Evolutionary conservation across 202 grass and related monocot genomes (phyloP).

Genomic region (Alloteropsis angusta): DNA sequence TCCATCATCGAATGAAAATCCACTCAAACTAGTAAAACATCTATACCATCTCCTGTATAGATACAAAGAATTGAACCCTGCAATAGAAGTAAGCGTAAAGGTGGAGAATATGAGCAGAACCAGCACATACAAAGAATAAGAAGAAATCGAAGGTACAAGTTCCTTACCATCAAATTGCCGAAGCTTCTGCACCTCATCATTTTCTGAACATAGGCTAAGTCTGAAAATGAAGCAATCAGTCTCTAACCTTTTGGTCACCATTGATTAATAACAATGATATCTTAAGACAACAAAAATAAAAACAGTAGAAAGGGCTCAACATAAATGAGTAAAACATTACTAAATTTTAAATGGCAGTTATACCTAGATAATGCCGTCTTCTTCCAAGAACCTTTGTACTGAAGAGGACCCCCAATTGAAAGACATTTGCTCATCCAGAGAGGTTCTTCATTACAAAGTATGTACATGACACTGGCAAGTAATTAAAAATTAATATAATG

Average conservation of each 20-base stretch:
- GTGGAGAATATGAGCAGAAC: conserved; percentile 15
- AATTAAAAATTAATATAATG: conserved; percentile 4
- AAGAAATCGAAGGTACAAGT: conserved; percentile 8
- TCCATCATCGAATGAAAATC: conserved; percentile 67
- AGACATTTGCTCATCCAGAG: conserved; percentile 97
- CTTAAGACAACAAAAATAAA: neutral
- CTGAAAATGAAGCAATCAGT: conserved; percentile 43
- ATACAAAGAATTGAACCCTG: conserved; percentile 82
- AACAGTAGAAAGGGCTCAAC: neutral
- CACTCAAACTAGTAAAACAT: conserved; percentile 68
- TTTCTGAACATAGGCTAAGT: conserved; percentile 47
- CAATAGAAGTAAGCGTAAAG: conserved; percentile 17
- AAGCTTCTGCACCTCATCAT: conserved; percentile 35
- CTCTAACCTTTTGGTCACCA: neutral
- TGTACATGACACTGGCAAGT: conserved; percentile 78
- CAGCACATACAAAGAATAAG: neutral
- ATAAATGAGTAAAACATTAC: neutral
- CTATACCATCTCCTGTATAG: conserved; percentile 97
- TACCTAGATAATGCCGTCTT: conserved; percentile 64
- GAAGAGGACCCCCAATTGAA: conserved; percentile 61
- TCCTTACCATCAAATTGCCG: conserved; percentile 81
- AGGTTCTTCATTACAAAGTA: conserved; percentile 94
- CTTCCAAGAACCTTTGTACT: conserved; percentile 82
- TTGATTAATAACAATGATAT: neutral
- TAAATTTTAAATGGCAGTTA: neutral